Evolutionary conservation across 768 basidiomycete genomes (phyloP).

Genomic region (Suillus fuscotomentosus): DNA sequence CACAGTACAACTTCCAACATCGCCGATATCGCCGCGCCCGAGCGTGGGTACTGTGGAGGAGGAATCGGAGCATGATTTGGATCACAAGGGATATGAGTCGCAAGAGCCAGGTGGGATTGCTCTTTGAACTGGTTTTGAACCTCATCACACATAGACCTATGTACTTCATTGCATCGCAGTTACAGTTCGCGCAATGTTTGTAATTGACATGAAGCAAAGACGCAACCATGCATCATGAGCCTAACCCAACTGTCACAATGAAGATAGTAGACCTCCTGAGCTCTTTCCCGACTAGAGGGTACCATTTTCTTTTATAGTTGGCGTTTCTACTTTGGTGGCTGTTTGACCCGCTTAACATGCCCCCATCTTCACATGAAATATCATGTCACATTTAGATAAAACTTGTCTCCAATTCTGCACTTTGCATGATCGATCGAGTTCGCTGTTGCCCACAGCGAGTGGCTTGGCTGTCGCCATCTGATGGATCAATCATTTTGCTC

Average conservation of each 20-base stretch:
- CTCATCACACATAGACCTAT: neutral
- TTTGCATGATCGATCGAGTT: too few relatives aligned
- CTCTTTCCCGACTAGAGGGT: too few relatives aligned
- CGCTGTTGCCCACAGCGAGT: too few relatives aligned
- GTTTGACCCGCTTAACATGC: too few relatives aligned
- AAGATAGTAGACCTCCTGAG: neutral
- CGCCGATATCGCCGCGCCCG: constrained; percentile 14
- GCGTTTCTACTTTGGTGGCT: too few relatives aligned
- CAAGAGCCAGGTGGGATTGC: constrained; percentile 29
- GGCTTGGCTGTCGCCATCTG: too few relatives aligned
- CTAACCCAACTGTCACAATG: neutral
- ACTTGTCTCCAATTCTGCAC: too few relatives aligned
- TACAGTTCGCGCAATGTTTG: constrained; percentile 5
- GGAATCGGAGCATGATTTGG: constrained; percentile 19
- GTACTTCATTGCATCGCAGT: constrained; percentile 4
- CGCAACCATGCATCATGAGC: neutral
- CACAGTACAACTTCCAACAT: constrained; percentile 2
- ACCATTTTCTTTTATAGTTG: too few relatives aligned
- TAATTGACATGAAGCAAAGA: neutral
- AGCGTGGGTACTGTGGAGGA: constrained; percentile 27
- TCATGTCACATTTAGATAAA: too few relatives aligned
- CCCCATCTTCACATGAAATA: too few relatives aligned
- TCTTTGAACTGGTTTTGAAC: constrained; percentile 18
- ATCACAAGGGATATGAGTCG: constrained; percentile 12
- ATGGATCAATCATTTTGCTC: too few relatives aligned